These are phyloP conservation scores for Elsinoe australis DNA, from an alignment of 2,329 filamentous ascomycete species.

Conservation along the genomic window DNA sequence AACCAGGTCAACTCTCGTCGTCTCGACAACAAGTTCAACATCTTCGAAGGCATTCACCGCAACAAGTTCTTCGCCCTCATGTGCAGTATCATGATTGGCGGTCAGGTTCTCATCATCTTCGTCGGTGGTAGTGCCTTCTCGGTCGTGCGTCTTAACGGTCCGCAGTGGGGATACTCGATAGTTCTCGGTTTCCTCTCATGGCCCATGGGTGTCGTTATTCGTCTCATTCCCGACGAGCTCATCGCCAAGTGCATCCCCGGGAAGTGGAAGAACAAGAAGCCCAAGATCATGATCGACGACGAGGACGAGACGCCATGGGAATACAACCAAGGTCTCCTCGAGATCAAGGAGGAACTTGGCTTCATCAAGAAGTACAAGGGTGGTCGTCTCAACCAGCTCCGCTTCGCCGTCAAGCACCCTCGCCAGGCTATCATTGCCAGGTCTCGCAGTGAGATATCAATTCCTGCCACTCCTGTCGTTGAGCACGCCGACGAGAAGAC, in stretches of 20 bases:
- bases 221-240: constrained; percentile 69
- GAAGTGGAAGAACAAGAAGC: constrained; percentile 32
- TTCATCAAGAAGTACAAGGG: constrained; percentile 76
- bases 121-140: constrained; percentile 76
- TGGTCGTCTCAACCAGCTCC: constrained; percentile 71
- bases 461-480: constrained; percentile 56
- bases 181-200: constrained; percentile 78
- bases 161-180: constrained; percentile 82
- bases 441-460: constrained; percentile 54
- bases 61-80: constrained; percentile 89
- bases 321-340: constrained; percentile 64
- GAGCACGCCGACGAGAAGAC: constrained; percentile 33
- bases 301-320: constrained; percentile 36
- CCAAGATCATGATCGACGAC: constrained; percentile 38
- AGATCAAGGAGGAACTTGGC: constrained; percentile 71
- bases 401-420: constrained; percentile 68
- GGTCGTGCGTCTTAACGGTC: constrained; percentile 60
- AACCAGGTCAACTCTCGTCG: constrained; percentile 97
- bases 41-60: constrained; percentile 76
- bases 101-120: constrained; percentile 83
- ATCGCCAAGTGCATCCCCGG: constrained; percentile 40
- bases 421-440: constrained; percentile 60
- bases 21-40: constrained; percentile 89
- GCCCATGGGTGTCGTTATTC: constrained; percentile 71
- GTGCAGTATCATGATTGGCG: constrained; percentile 77